Evolutionary conservation across 179 eudicot species (phyloP), one percentile per base, ranked within the genome.

Genomic region (Camellia oleifera): DNA sequence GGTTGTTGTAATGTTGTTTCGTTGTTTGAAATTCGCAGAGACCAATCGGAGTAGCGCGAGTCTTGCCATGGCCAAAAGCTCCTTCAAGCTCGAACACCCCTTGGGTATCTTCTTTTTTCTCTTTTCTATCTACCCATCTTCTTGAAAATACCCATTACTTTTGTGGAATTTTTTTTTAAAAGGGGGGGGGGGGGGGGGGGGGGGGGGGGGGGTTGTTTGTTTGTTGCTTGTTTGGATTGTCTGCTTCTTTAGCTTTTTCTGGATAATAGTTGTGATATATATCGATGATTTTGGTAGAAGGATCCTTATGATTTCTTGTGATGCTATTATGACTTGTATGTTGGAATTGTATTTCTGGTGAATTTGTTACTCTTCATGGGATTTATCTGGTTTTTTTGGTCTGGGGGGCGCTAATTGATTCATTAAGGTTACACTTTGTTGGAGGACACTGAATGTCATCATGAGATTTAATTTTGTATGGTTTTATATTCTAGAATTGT

Each of bases 31-130:
- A 74, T 85, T 83, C 66, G 79, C 84, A 88, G 88, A 62, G 69
- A 77, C 70, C 45, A 72, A 84, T 56, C 76, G 17, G 66, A 77
- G 32, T 32, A 26, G 58, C 53, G 45, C 53, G 66, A 82, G 65
- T 70, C 72, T 76, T 72, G 50, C 78, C 70, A 94, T 94, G 98
- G 91, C 91, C 17, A 91, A 92, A 79, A 85, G 92, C 81, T 88
- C 95, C 67, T 94, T 94, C 93, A 92, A 91, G 90, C 83, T 86
- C 46, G 92, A 94, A 58, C 92, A 89, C 75, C 90, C 98, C 14
- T 88, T 93, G 65, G 98, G 97, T 94, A 80, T 65, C 65, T 61
- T 68, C 32, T 76, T 79, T 32, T 53, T 53, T 46, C 32, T 50
- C 56, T 4, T 5, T 54, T 23, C 7, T 69, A 11, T 45, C 1